Evolutionary conservation across 371 early-diverging fungal genomes (phyloP), one percentile per base, ranked within the genome.

Genomic region (Choanephora cucurbitarum): DNA sequence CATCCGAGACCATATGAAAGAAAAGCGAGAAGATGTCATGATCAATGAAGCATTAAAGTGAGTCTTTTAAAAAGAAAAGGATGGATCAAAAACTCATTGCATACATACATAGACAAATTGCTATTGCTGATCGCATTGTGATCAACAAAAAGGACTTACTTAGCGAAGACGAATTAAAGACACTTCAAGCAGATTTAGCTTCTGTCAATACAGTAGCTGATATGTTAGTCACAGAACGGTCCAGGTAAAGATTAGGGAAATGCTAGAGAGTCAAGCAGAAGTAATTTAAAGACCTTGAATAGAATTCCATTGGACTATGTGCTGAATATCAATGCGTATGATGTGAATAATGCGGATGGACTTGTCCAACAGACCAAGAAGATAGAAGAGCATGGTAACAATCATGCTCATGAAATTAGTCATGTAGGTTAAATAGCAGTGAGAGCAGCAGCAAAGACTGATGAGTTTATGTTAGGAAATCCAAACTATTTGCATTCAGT

Each of bases 121-220:
- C 98, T 4, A 83, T 96, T 73, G 94, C 97, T 8, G 98, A 98
- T 67, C 88, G 94, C 21, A 86, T 98, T 17, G 74, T 98, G 9
- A 67, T 98, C 52, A 98, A 98, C 81, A 98, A 98, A 68, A 81
- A 80, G n/a, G 98, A 98, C 62, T 66, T 97, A 18, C 80, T 95
- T 1, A 57, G 58, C 0, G 67, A 73, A 13, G 43, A 69, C 7
- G 79, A 82, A 31, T 44, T 88, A 21, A 58, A 63, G 22, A 52
- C 62, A 3, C 59, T 91, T n/a, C 79, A 88, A 56, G 51, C 55
- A 7, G 79, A 80, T 34, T 69, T 91, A 4, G 21, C 44, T 7
- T 67, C 64, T 5, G 77, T 90, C 44, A 91, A 91, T 33, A 73
- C 81, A 8, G 84, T 82, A 2, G 90, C 91, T 2, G 77, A 82